Conservation (phyloP, 305 asterid genomes). For the Rubia balearica region DNA sequence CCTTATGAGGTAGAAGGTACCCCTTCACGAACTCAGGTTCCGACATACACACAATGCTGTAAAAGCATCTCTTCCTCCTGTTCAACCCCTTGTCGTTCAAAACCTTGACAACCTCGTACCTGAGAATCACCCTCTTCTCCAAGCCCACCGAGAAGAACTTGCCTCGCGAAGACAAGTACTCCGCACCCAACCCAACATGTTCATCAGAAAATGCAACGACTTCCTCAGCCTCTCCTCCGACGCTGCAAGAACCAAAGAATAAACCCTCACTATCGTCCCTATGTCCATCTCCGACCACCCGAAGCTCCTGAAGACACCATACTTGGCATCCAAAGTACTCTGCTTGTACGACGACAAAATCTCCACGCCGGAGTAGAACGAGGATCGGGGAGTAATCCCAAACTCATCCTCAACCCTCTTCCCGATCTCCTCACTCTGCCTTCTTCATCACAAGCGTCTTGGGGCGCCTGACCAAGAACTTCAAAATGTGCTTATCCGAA, state of each 20-base stretch:
- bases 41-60: background rate
- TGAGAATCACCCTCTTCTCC: conserved; percentile 15
- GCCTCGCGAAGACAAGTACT: background rate
- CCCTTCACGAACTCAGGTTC: conserved; percentile 9
- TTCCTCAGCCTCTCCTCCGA: conserved; percentile 6
- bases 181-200: background rate
- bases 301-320: conserved; percentile 3
- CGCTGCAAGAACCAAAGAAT: background rate
- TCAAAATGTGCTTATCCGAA: background rate
- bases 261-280: background rate
- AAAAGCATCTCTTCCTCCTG: conserved; percentile 6
- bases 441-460: background rate
- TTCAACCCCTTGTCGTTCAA: conserved; percentile 18
- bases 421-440: background rate
- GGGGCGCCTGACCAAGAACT: background rate
- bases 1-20: conserved; percentile 21
- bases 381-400: background rate
- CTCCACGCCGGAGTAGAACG: background rate
- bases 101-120: conserved; percentile 7
- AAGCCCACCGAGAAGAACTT: background rate
- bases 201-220: background rate
- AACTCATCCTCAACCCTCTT: background rate
- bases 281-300: conserved; percentile 8
- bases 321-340: background rate
- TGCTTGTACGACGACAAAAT: background rate